Evolutionary conservation across 176 grass and related monocot species (phyloP).

Genomic region (Stipa capillata): DNA sequence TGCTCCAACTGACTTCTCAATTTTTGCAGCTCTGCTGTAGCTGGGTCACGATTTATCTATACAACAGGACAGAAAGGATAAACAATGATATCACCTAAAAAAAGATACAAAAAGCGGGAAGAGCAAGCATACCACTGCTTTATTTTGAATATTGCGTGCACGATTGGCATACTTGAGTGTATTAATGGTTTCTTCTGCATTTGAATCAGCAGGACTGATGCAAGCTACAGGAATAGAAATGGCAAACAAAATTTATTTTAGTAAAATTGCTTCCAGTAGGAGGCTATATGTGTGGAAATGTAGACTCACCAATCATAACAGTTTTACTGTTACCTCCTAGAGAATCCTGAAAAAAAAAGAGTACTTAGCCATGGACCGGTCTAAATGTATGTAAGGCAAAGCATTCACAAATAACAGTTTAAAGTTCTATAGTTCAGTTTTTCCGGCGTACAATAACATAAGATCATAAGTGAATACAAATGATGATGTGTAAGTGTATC

Average conservation of each 20-base stretch:
- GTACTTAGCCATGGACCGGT: neutral
- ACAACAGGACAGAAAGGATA: slow-evolving; percentile 11
- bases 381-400: neutral
- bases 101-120: neutral
- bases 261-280: neutral
- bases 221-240: slow-evolving; percentile 40
- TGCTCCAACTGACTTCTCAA: slow-evolving; percentile 79
- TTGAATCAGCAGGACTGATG: slow-evolving; percentile 81
- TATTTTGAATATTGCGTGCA: slow-evolving; percentile 81
- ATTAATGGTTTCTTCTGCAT: slow-evolving; percentile 87
- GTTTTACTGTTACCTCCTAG: slow-evolving; percentile 87
- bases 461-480: neutral
- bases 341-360: slow-evolving; percentile 56
- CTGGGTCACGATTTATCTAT: slow-evolving; percentile 88
- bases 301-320: slow-evolving; percentile 67
- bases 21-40: slow-evolving; percentile 81
- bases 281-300: neutral
- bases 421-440: too few relatives aligned
- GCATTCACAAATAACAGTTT: neutral
- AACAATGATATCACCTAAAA: neutral
- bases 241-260: slow-evolving; percentile 14
- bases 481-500: neutral
- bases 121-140: slow-evolving; percentile 60
- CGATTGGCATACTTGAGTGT: slow-evolving; percentile 89
- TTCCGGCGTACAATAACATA: too few relatives aligned